Base-by-base conservation (phyloP, 202 grass and related monocot genomes). In the Hordeum pubiflorum region DNA sequence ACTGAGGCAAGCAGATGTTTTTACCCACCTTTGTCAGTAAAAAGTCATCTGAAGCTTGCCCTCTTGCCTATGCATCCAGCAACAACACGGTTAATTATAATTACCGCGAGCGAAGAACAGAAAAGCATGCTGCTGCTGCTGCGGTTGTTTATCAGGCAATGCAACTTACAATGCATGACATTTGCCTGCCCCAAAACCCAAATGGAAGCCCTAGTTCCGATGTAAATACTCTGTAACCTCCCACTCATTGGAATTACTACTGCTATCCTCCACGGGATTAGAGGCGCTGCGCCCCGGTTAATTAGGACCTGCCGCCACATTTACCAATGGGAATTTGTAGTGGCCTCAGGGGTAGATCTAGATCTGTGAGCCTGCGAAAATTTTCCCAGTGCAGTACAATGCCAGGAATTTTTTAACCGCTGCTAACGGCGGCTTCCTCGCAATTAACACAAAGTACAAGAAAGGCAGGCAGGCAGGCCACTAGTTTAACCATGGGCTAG, bases 311-410 rank as follows among this genome's bases (percentile, higher is more conserved):
- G 76, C 86, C 11, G 3, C 26, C 67, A 50, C 83, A 79, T 89
- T 89, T 89, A 83, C 87, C 87, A 83, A 89, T 83, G 90, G 79
- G 85, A 88, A 88, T 88, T 87, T 81, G 82, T 40, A 72, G 39
- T 7, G 39, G 79, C n/a, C 74, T 43, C 27, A 43, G 67, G 29
- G 85, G 82, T 93, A 91, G 88, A 93, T 93, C 91, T 91, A 84
- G 91, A 93, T 90, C 88, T 83, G 81, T 81, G 69, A 85, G 79
- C 82, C 91, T 63, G 76, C 20, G 3, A 71, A 86, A 36, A 1
- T 52, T 89, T 87, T 75, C 81, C 2, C 44, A 2, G 50, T 54
- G 0, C 17, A 78, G 70, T 69, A 79, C 77, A 3, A 26, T 12
- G 74, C 0, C 18, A 81, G 65, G 0, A 1, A 3, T 31, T 36